Evolutionary conservation across 1,139 yeast genomes (phyloP), one percentile per base, ranked within the genome.

Genomic region (Pichia sp.): DNA sequence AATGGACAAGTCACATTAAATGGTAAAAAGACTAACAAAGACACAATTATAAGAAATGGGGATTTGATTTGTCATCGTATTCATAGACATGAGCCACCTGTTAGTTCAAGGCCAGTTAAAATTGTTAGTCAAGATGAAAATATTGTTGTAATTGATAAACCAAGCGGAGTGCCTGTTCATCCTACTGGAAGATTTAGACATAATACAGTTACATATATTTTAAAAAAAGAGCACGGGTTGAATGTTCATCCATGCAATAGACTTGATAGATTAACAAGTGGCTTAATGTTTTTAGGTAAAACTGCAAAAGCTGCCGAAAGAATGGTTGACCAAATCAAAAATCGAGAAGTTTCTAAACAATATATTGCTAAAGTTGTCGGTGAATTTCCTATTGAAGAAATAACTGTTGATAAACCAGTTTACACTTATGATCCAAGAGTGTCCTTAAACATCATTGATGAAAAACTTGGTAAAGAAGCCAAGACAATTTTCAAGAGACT

Each of bases 151-250:
- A 84, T 94, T 28, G 96, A 92, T 62, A 92, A 92, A 55, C 98
- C 99, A 0, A 77, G 95, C 4, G 97, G 98, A 0, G 77, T 92
- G 4, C 97, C 99, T 0, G 97, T 84, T 1, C 98, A 92, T 62
- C 98, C 99, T 1, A 85, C 97, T 0, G 99, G 98, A 0, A 69
- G 97, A 48, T 92, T 82, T 65, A 70, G 95, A 49, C 87, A 78
- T 65, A 92, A 92, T 61, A 80, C 96, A 1, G 78, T 90, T 16
- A 87, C 95, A n/a, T 86, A 83, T 61, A 79, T 87, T 22, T 65
- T 90, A 51, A 80, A 84, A 59, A 79, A 77, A 46, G 90, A 87
- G 50, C 61, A 69, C 44, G 82, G 82, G 0, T 69, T 71, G 39
- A 65, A 68, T 2, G 92, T 80, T 0, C 95, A 87, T 60, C 96